These are phyloP conservation scores for Eutrema yunnanense DNA, from an alignment of 345 rosid species.

Conservation along the genomic window DNA sequence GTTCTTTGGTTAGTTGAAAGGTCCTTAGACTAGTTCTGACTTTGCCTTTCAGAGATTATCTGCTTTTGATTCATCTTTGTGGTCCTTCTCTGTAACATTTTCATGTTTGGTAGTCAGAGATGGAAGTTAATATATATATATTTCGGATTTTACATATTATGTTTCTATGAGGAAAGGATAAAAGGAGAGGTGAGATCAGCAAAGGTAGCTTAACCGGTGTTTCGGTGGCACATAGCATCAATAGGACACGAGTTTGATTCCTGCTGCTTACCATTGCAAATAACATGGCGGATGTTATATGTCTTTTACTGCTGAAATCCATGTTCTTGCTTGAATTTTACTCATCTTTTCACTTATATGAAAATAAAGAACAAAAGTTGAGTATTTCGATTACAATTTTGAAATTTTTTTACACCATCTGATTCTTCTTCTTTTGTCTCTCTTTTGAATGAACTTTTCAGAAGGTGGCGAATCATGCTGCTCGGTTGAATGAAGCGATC, in stretches of 20 bases:
- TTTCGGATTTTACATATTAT: background rate
- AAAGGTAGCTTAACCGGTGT: background rate
- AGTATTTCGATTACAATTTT: background rate
- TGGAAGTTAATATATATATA: background rate
- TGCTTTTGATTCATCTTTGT: background rate
- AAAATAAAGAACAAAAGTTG: background rate
- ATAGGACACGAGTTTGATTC: background rate
- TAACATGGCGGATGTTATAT: background rate
- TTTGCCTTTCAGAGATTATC: background rate
- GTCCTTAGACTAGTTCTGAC: background rate
- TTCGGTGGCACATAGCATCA: background rate
- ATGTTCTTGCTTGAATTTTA: background rate
- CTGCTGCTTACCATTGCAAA: background rate
- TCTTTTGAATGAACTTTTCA: background rate
- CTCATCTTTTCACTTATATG: background rate
- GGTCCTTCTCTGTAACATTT: background rate
- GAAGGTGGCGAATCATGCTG: conserved; percentile 49
- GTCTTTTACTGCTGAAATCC: background rate
- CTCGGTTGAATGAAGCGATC: conserved; percentile 84
- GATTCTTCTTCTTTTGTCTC: background rate
- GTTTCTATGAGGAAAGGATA: background rate
- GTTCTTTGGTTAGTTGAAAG: background rate
- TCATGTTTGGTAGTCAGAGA: background rate
- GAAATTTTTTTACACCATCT: background rate
- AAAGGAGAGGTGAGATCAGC: background rate